phyloP scores from a whole-genome alignment of 2,329 filamentous ascomycete genomes.

The Chaetomiaceae sp. region DNA sequence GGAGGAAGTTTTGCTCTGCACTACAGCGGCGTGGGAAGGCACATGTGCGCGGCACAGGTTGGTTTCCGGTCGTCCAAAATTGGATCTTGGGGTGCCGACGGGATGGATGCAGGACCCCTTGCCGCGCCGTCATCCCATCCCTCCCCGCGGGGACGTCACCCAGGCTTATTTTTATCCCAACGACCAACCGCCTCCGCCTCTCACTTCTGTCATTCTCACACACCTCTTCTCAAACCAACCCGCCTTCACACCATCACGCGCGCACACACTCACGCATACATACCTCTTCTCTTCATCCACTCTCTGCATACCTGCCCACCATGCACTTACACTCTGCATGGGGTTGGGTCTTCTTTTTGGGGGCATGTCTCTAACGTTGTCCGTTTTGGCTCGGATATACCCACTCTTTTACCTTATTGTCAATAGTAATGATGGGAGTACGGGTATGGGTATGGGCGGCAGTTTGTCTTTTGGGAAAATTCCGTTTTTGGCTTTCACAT shows the following conservation, averaged over 20 bases:
- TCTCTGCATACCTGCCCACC: background rate
- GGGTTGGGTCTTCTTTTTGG: background rate
- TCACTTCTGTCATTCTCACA: background rate
- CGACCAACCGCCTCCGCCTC: background rate
- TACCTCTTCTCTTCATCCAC: background rate
- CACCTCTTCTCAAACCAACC: background rate
- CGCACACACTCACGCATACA: background rate
- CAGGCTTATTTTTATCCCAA: constrained; percentile 11
- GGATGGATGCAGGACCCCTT: background rate
- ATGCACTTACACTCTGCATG: background rate
- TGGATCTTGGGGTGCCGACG: background rate
- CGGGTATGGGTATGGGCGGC: background rate
- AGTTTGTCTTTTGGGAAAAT: background rate
- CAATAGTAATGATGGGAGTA: background rate
- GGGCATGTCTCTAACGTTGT: background rate
- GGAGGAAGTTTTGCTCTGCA: background rate
- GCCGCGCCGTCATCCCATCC: background rate
- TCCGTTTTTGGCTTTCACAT: background rate
- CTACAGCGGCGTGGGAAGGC: background rate
- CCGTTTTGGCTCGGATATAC: constrained; percentile 7
- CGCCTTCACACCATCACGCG: background rate
- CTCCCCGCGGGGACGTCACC: background rate
- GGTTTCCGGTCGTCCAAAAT: background rate
- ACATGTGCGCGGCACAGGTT: background rate
- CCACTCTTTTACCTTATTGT: background rate